Conservation (phyloP, 768 basidiomycete species). For the Amanita exitialis region DNA sequence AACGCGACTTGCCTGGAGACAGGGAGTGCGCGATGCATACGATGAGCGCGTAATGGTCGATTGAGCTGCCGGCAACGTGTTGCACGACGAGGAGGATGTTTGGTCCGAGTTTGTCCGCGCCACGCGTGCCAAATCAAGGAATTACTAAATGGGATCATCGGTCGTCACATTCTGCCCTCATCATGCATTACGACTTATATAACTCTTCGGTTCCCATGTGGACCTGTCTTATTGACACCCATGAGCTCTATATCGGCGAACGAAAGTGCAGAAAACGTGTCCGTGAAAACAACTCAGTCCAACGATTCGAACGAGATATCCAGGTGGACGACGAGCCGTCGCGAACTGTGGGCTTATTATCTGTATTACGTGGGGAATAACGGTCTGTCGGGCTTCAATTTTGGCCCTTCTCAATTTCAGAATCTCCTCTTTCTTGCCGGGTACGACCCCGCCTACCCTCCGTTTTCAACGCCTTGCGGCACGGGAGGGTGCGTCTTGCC, state of each 20-base stretch:
- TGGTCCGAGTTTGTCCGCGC: conserved; percentile 30
- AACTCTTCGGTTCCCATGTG: not conserved
- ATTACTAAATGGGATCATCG: not conserved
- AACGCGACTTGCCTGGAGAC: conserved; percentile 42
- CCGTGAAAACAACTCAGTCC: not conserved
- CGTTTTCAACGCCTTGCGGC: conserved; percentile 42
- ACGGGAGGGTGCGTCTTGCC: conserved; percentile 52
- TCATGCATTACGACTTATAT: not conserved
- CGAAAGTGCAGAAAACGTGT: not conserved
- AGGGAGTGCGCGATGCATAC: conserved; percentile 51
- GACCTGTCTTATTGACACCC: not conserved
- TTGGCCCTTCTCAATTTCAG: conserved; percentile 68
- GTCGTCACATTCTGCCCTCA: not conserved
- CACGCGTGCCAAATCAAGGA: not conserved
- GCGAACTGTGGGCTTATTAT: conserved; percentile 52
- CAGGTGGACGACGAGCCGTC: conserved; percentile 30
- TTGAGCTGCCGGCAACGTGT: conserved; percentile 7
- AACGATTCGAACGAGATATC: not conserved
- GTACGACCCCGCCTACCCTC: conserved; percentile 51
- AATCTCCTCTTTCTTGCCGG: conserved; percentile 66
- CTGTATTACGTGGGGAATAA: conserved; percentile 59
- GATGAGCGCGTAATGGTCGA: conserved; percentile 13
- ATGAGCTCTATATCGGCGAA: not conserved
- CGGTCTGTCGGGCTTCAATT: conserved; percentile 60
- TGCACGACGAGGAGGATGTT: conserved; percentile 8